A percentile compares a stretch with the other conserved stretches of the same genome.
These are phyloP conservation scores for Carex myosuroides DNA, from an alignment of 176 grass and related monocot genomes.

Conservation along the genomic window DNA sequence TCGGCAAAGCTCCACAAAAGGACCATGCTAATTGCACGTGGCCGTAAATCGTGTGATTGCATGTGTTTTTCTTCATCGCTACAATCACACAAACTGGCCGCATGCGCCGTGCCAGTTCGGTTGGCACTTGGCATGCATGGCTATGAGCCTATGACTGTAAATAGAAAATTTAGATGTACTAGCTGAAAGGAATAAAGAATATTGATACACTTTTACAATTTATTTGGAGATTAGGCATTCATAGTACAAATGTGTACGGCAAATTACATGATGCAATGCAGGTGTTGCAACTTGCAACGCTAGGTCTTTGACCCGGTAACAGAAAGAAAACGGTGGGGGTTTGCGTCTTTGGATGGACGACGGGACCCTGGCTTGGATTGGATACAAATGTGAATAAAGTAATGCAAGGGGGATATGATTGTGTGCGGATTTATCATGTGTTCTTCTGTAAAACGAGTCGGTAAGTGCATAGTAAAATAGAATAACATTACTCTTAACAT, in stretches of 20 bases:
- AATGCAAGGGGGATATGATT: neutral
- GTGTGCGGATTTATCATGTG: neutral
- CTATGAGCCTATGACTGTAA: neutral
- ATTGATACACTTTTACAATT: too few species aligned
- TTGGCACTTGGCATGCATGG: neutral
- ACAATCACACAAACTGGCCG: neutral
- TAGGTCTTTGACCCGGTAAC: neutral
- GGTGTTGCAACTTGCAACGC: neutral
- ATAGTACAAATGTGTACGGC: neutral
- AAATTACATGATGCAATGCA: neutral
- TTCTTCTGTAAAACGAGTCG: too few species aligned
- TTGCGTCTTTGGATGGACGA: neutral
- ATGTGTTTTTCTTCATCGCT: neutral
- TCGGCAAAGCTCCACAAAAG: neutral
- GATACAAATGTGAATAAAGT: neutral
- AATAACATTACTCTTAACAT: too few species aligned
- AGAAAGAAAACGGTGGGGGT: conserved; percentile 6
- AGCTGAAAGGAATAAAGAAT: neutral
- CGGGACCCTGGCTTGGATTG: neutral
- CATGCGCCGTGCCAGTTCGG: neutral
- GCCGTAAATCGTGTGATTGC: neutral
- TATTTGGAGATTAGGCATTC: neutral
- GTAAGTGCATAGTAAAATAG: too few species aligned
- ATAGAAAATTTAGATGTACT: neutral
- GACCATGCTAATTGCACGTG: neutral